phyloP scores from a whole-genome alignment of 2,329 filamentous ascomycete genomes.

The Cordyceps javanica region DNA sequence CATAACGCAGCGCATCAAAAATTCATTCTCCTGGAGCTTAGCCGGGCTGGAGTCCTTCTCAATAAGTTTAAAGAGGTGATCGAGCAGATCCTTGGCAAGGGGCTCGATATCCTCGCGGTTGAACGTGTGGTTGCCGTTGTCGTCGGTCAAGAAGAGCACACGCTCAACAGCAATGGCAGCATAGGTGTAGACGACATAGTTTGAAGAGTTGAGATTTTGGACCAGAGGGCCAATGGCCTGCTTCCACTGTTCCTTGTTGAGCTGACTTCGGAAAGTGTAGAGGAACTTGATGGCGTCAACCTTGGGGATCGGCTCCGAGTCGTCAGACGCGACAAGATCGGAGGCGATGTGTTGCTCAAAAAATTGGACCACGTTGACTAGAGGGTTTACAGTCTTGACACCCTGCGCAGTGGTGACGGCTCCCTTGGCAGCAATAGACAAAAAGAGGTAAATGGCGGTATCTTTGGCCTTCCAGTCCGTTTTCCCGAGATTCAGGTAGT shows the following conservation, averaged over 20 bases:
- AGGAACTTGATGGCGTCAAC: conserved; percentile 98
- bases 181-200: conserved; percentile 97
- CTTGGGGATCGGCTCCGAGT: conserved; percentile 78
- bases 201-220: conserved; percentile 79
- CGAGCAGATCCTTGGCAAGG: conserved; percentile 76
- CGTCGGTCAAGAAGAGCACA: conserved; percentile 76
- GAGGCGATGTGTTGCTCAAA: conserved; percentile 88
- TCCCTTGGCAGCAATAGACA: conserved; percentile 89
- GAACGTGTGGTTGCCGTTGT: conserved; percentile 71
- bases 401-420: conserved; percentile 80
- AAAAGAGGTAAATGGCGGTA: conserved; percentile 94
- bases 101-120: conserved; percentile 70
- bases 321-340: conserved; percentile 69
- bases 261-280: conserved; percentile 91
- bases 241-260: conserved; percentile 88
- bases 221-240: conserved; percentile 84
- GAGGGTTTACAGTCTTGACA: conserved; percentile 81
- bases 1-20: conserved; percentile 98
- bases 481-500: conserved; percentile 76
- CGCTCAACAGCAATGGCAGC: conserved; percentile 95
- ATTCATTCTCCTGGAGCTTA: conserved; percentile 98
- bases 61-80: conserved; percentile 87
- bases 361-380: conserved; percentile 87
- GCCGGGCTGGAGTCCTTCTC: conserved; percentile 77
- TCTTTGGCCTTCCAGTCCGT: conserved; percentile 96